Conservation (phyloP, 2,329 filamentous ascomycete genomes). For the Aschersonia sp. region DNA sequence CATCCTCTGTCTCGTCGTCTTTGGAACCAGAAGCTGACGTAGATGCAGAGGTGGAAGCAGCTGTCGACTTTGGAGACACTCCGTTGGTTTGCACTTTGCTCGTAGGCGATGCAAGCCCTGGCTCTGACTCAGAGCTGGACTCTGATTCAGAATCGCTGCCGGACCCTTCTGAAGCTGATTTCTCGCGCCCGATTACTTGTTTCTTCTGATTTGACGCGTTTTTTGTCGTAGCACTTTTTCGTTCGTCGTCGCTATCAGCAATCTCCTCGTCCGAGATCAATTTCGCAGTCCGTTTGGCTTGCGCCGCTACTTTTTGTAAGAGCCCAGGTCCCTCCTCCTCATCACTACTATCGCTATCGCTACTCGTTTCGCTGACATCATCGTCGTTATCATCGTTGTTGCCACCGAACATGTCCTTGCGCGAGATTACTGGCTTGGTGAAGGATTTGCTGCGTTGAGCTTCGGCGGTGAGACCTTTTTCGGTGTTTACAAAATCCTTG, state of each 20-base stretch:
- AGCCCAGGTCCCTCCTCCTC: not conserved
- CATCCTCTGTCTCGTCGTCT: conserved; percentile 1
- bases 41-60: conserved; percentile 8
- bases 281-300: conserved; percentile 8
- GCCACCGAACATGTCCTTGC: conserved; percentile 19
- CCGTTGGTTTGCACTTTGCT: conserved; percentile 3
- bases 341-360: not conserved
- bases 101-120: conserved; percentile 10
- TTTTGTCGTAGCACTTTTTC: conserved; percentile 13
- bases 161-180: conserved; percentile 10
- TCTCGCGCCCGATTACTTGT: conserved; percentile 1
- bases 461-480: conserved; percentile 18
- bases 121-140: conserved; percentile 7
- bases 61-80: conserved; percentile 1
- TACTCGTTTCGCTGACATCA: conserved; percentile 16
- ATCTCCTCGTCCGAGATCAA: conserved; percentile 22
- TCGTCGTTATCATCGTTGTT: conserved; percentile 19
- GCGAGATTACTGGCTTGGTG: conserved; percentile 10
- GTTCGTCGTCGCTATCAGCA: conserved; percentile 27
- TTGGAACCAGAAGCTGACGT: conserved; percentile 11
- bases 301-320: not conserved
- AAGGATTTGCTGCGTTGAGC: conserved; percentile 17
- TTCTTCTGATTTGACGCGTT: conserved; percentile 4
- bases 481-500: conserved; percentile 22
- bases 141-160: conserved; percentile 16